A percentile compares a stretch with the other conserved stretches of the same genome.
phyloP scores from a whole-genome alignment of 352 stramenopile genomes.

The Phytophthora foliorum region DNA sequence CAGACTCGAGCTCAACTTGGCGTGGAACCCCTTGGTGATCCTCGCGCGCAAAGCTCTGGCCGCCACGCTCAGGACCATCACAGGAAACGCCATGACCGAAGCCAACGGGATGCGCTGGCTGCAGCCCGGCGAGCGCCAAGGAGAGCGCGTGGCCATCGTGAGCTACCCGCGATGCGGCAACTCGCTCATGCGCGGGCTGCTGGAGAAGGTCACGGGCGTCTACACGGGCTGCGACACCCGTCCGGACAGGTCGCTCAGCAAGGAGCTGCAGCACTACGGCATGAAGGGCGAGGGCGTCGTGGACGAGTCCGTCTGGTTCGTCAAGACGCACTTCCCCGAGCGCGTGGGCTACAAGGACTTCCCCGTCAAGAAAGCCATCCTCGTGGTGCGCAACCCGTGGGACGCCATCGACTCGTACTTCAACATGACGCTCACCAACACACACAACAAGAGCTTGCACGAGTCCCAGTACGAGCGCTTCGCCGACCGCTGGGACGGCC shows the following conservation, averaged over 20 bases:
- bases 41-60: slow-evolving; percentile 50
- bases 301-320: slow-evolving; percentile 95
- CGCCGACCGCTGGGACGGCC: slow-evolving; percentile 87
- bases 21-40: slow-evolving; percentile 78
- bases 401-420: slow-evolving; percentile 99
- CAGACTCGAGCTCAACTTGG: slow-evolving; percentile 66
- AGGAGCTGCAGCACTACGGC: slow-evolving; percentile 89
- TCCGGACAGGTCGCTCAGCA: slow-evolving; percentile 93
- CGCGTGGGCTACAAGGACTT: slow-evolving; percentile 92
- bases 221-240: slow-evolving; percentile 98
- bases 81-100: slow-evolving; percentile 15
- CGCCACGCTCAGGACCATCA: slow-evolving; percentile 33
- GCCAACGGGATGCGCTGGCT: slow-evolving; percentile 71
- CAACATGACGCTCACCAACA: slow-evolving; percentile 97
- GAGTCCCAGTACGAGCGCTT: slow-evolving; percentile 91
- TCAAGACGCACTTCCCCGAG: slow-evolving; percentile 99
- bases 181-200: slow-evolving; percentile 95
- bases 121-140: slow-evolving; percentile 61
- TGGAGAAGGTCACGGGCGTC: slow-evolving; percentile 95
- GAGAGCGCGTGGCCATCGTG: slow-evolving; percentile 90
- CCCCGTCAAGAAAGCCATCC: slow-evolving; percentile 81
- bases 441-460: slow-evolving; percentile 92
- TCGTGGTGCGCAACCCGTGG: slow-evolving; percentile 96
- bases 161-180: slow-evolving; percentile 99
- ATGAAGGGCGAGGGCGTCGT: slow-evolving; percentile 95